phyloP scores from a whole-genome alignment of 2,329 filamentous ascomycete species.

The Pseudophaeomoniella oleicola region DNA sequence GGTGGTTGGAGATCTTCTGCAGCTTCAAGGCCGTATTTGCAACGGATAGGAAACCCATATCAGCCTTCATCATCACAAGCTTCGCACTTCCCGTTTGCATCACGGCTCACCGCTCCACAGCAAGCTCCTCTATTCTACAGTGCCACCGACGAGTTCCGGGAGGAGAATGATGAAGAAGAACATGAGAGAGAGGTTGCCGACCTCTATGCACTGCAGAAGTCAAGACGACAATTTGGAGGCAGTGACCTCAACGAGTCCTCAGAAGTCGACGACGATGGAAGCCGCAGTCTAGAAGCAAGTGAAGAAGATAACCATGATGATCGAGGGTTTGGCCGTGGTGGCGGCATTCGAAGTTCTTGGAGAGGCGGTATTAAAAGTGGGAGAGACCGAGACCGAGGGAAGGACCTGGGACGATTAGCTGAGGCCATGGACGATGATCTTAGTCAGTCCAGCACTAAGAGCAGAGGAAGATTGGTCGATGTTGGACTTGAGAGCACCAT shows the following conservation, averaged over 20 bases:
- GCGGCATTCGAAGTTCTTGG: constrained; percentile 45
- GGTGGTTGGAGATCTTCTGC: constrained; percentile 29
- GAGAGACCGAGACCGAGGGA: constrained; percentile 24
- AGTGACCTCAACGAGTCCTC: constrained; percentile 74
- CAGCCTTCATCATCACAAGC: constrained; percentile 57
- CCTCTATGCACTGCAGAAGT: constrained; percentile 79
- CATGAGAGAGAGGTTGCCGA: constrained; percentile 86
- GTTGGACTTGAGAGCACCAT: constrained; percentile 62
- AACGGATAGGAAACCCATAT: constrained; percentile 61
- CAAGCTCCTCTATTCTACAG: constrained; percentile 93
- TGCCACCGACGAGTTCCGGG: constrained; percentile 74
- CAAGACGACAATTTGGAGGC: constrained; percentile 72
- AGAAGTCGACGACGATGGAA: constrained; percentile 62
- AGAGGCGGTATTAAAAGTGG: constrained; percentile 25
- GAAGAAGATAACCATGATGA: constrained; percentile 26
- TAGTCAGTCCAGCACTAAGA: constrained; percentile 34
- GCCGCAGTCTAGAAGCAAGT: constrained; percentile 41
- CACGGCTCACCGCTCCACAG: constrained; percentile 52
- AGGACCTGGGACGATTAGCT: constrained; percentile 5
- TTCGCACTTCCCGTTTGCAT: constrained; percentile 64
- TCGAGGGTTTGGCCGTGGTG: constrained; percentile 24
- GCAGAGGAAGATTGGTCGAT: constrained; percentile 62
- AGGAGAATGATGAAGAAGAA: constrained; percentile 87
- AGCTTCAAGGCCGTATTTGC: constrained; percentile 33
- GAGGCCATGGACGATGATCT: constrained; percentile 7